Percentiles rank a stretch among this genome's conserved stretches.
Evolutionary conservation across 768 basidiomycete genomes (phyloP).

Genomic region (Cystofilobasidium bisporidii): DNA sequence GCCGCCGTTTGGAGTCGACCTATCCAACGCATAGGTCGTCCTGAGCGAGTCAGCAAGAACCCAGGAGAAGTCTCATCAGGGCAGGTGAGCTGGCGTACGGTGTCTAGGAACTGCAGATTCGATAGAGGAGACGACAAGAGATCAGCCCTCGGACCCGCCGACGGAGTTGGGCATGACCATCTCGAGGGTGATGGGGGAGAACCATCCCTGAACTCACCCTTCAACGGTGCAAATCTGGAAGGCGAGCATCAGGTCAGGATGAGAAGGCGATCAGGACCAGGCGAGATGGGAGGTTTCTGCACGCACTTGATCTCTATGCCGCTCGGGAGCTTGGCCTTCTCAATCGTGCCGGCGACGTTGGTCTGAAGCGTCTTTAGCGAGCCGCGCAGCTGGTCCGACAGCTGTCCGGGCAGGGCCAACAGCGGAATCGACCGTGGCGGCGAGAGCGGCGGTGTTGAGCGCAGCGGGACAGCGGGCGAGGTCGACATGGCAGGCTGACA

Average conservation of each 20-base stretch:
- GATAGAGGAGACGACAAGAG: too few species aligned
- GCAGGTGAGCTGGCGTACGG: constrained; percentile 9
- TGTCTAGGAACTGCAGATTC: constrained; percentile 27
- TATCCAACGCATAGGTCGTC: too few species aligned
- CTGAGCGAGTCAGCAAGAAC: neutral
- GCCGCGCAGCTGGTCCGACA: constrained; percentile 9
- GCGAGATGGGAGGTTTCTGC: too few species aligned
- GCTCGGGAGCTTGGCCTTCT: constrained; percentile 8
- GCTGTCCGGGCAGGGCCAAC: neutral
- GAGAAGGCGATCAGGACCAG: too few species aligned
- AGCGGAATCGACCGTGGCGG: neutral
- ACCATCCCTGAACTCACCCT: constrained; percentile 12
- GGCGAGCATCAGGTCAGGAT: too few species aligned
- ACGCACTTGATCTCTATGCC: constrained; percentile 25
- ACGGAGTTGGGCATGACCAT: too few species aligned
- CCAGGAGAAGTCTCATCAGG: neutral
- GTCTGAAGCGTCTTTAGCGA: constrained; percentile 5
- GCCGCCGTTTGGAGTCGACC: constrained; percentile 26
- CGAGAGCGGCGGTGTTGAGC: neutral
- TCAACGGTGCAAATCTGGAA: constrained; percentile 27
- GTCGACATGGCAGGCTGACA: too few species aligned
- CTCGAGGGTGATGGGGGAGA: neutral
- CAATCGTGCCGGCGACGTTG: constrained; percentile 1
- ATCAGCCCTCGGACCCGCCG: neutral
- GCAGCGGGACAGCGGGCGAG: too few species aligned